Evolutionary conservation across 371 early-diverging fungal species (phyloP), one percentile per base, ranked within the genome.

Genomic region (Nematocida displodere): DNA sequence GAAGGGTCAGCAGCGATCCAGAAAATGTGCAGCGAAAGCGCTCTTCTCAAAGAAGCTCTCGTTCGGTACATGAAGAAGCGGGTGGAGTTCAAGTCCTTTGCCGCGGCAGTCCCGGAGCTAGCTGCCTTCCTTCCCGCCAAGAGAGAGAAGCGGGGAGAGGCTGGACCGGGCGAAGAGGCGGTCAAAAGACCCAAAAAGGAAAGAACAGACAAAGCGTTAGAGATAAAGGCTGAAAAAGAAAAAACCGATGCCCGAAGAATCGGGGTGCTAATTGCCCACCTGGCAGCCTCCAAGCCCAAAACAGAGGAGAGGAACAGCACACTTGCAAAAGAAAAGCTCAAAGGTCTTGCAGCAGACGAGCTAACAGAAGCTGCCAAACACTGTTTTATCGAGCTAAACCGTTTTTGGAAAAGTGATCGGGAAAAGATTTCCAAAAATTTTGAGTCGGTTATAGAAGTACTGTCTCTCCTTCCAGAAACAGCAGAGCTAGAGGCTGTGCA

Each of bases 401-500:
- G 75, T 29, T 71, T 58, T 42, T 71, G 75, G 75, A 71, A 34
- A 5, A 48, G 11, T 5, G 75, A 71, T 28, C 58, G 58, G 54
- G 75, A 71, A 34, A 62, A 61, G 37, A 71, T 71, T 29, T 71
- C 75, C 0, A 67, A 76, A 44, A 54, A 71, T 33, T 71, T 71
- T 71, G 75, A 71, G 13, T 34, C 13, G 13, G 75, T 71, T 15
- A 28, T 71, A 13, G 53, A 20, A 49, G 22, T 17, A 15, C 39
- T 58, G 2, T 17, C 77, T 13, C 20, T 61, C 2, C 49, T 71
- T 26, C 7, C 58, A 26, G 26, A n/a, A n/a, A 0, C 37, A 29
- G 13, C 13, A 24, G n/a, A 2, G 4, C 42, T 62, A 20, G 48
- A 44, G 4, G 17, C 22, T 39, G 1, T 53, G 0, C 17, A 20